A percentile compares a stretch with the other conserved stretches of the same genome.
Conservation (phyloP, 2,329 filamentous ascomycete species). For the Dactylellina cionopaga region DNA sequence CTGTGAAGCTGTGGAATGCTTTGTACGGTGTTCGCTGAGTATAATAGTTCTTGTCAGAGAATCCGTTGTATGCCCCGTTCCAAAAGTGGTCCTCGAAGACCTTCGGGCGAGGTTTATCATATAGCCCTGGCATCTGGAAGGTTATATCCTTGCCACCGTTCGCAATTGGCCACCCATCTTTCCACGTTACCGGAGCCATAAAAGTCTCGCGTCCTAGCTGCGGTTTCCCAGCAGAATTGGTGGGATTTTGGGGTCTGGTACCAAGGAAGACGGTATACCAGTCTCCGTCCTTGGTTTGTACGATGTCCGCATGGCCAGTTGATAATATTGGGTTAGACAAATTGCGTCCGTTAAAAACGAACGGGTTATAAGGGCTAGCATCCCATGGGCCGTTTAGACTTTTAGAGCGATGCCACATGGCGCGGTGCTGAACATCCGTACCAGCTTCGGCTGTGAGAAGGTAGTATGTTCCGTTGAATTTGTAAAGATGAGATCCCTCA, state of each 20-base stretch:
- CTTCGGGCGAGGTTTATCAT: constrained; percentile 51
- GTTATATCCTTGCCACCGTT: constrained; percentile 64
- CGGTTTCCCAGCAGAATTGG: constrained; percentile 39
- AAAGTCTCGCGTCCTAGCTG: constrained; percentile 65
- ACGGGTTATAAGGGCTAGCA: constrained; percentile 68
- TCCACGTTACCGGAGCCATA: constrained; percentile 65
- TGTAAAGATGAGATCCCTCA: constrained; percentile 70
- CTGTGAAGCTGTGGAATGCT: constrained; percentile 63
- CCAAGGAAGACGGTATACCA: constrained; percentile 65
- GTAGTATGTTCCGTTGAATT: constrained; percentile 70
- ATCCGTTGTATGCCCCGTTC: constrained; percentile 30
- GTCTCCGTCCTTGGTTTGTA: constrained; percentile 62
- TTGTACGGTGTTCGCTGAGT: constrained; percentile 64
- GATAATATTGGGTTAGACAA: constrained; percentile 61
- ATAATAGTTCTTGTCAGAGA: constrained; percentile 55
- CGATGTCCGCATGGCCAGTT: constrained; percentile 65
- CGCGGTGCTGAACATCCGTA: constrained; percentile 70
- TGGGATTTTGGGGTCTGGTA: constrained; percentile 53
- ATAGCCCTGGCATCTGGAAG: constrained; percentile 59
- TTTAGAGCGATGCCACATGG: constrained; percentile 68
- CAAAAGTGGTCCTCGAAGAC: constrained; percentile 61
- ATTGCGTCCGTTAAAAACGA: constrained; percentile 65
- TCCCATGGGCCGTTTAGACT: constrained; percentile 71
- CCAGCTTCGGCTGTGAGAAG: constrained; percentile 71
- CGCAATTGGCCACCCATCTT: constrained; percentile 66